Conservation (phyloP, 75 land plant species). For the Cunninghamia lanceolata region DNA sequence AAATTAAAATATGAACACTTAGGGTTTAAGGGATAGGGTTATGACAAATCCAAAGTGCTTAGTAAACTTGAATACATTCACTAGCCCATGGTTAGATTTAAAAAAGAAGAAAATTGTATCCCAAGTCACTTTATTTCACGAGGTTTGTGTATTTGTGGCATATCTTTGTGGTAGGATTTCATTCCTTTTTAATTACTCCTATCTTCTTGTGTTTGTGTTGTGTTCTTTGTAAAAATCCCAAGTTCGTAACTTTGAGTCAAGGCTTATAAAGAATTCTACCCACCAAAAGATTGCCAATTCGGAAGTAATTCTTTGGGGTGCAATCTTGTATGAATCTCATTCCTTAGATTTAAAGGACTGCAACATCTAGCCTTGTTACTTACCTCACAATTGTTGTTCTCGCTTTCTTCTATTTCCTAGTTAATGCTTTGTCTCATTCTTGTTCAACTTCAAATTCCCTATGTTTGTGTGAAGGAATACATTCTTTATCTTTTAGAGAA, state of each 20-base stretch:
- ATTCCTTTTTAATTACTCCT: not conserved
- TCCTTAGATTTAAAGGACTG: not conserved
- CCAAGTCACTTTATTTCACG: not conserved
- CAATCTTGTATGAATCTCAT: not conserved
- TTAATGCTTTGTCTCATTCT: not conserved
- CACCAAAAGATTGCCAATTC: not conserved
- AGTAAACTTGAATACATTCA: too few species aligned
- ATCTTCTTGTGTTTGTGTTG: not conserved
- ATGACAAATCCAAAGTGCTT: too few species aligned
- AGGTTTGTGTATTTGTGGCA: not conserved
- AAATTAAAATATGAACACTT: too few species aligned
- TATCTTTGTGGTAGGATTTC: not conserved
- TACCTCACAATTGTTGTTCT: not conserved
- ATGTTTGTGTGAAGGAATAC: not conserved
- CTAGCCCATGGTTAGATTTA: too few species aligned
- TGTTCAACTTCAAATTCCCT: not conserved
- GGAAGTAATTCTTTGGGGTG: not conserved
- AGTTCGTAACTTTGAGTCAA: not conserved
- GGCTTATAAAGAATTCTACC: not conserved
- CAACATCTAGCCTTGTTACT: not conserved
- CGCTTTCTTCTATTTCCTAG: not conserved
- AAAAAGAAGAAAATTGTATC: too few species aligned
- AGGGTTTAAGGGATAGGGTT: too few species aligned
- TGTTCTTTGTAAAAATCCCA: not conserved
- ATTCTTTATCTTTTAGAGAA: too few species aligned